Percentiles rank a stretch among this genome's conserved stretches.
Evolutionary conservation across 2,329 filamentous ascomycete genomes (phyloP).

Genomic region (Daldinia sp.): DNA sequence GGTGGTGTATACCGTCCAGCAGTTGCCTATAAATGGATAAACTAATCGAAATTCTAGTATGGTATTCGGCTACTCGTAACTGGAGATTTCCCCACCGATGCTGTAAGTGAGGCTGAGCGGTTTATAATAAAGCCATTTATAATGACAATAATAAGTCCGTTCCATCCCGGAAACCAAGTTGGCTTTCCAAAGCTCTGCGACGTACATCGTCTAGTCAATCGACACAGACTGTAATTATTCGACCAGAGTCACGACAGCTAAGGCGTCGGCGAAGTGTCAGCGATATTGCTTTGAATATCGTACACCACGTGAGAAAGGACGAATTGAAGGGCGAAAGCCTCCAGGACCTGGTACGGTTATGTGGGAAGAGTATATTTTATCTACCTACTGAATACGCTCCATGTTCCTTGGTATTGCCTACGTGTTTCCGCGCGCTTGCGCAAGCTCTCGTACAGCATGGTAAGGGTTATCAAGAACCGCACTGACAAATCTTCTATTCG

Average conservation of each 20-base stretch:
- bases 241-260: conserved; percentile 42
- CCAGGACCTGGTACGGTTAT: conserved; percentile 67
- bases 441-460: conserved; percentile 69
- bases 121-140: not conserved
- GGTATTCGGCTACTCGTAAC: conserved; percentile 54
- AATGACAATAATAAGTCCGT: conserved; percentile 24
- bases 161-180: conserved; percentile 47
- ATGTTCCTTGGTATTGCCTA: conserved; percentile 66
- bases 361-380: conserved; percentile 69
- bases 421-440: conserved; percentile 72
- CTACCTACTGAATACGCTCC: conserved; percentile 67
- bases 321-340: conserved; percentile 60
- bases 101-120: conserved; percentile 33
- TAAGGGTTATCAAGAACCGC: conserved; percentile 43
- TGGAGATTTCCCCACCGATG: conserved; percentile 39
- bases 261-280: conserved; percentile 63
- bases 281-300: conserved; percentile 59
- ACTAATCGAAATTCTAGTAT: conserved; percentile 54
- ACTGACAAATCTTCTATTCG: not conserved
- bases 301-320: conserved; percentile 54
- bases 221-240: conserved; percentile 40
- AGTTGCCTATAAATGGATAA: not conserved
- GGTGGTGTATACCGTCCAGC: conserved; percentile 49
- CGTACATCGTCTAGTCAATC: conserved; percentile 46
- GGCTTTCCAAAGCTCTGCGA: conserved; percentile 51